Percentiles rank a stretch among this genome's conserved stretches.
These are phyloP conservation scores for Bromus sterilis DNA, from an alignment of 176 grass and related monocot genomes.

Conservation along the genomic window DNA sequence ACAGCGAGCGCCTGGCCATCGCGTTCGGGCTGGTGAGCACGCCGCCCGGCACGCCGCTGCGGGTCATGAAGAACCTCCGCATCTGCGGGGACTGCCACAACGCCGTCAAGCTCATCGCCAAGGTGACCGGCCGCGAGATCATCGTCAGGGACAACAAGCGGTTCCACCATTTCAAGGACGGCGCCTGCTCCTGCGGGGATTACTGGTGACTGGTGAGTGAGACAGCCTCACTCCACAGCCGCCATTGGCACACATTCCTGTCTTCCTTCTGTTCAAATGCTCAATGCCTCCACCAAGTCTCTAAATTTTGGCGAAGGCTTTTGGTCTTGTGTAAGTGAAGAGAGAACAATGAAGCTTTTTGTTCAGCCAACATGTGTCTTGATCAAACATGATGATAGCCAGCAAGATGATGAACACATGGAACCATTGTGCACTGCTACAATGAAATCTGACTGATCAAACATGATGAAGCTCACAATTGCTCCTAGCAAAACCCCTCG, in stretches of 20 bases:
- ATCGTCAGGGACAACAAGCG: constrained; percentile 87
- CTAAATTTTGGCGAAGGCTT: constrained; percentile 7
- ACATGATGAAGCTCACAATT: constrained; percentile 3
- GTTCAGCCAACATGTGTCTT: not conserved
- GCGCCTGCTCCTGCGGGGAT: constrained; percentile 74
- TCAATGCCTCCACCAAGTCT: not conserved
- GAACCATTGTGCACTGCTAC: not conserved
- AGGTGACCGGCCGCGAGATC: constrained; percentile 65
- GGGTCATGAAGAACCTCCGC: constrained; percentile 90
- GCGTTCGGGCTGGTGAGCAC: constrained; percentile 78
- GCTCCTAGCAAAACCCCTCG: constrained; percentile 1
- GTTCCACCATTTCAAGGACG: constrained; percentile 88
- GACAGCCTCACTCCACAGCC: not conserved
- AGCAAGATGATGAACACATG: not conserved
- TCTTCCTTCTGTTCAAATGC: not conserved
- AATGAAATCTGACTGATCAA: not conserved
- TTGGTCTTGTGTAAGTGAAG: not conserved
- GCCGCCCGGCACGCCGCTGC: constrained; percentile 52
- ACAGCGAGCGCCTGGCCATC: constrained; percentile 88
- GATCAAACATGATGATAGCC: not conserved
- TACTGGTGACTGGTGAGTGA: too few species aligned
- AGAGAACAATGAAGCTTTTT: not conserved
- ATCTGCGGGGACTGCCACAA: constrained; percentile 91
- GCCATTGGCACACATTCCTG: not conserved
- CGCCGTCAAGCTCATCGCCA: constrained; percentile 87